Percentiles rank a stretch among this genome's conserved stretches.
These are phyloP conservation scores for Biscutella laevigata DNA, from an alignment of 441 rosid species.

Conservation along the genomic window DNA sequence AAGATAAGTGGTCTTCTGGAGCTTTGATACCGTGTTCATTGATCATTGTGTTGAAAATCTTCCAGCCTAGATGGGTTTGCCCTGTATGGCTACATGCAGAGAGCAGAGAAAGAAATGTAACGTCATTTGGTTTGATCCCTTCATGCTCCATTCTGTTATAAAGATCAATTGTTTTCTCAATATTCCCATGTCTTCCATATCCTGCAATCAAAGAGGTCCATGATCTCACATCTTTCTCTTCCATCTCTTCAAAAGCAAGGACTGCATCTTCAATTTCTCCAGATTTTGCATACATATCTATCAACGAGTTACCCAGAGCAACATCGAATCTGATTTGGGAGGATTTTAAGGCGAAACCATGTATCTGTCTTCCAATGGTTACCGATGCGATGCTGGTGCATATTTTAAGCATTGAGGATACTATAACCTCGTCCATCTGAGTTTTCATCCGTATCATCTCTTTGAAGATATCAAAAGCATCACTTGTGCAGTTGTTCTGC, in stretches of 20 bases:
- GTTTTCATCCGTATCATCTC: conserved; percentile 35
- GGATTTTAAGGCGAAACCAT: conserved; percentile 43
- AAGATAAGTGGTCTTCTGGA: conserved; percentile 53
- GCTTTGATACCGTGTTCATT: conserved; percentile 39
- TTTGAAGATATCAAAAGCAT: conserved; percentile 47
- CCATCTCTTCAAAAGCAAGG: conserved; percentile 50
- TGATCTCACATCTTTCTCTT: conserved; percentile 62
- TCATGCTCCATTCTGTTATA: conserved; percentile 55
- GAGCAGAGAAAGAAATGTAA: conserved; percentile 63
- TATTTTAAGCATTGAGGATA: conserved; percentile 49
- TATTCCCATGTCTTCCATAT: conserved; percentile 63
- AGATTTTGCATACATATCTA: conserved; percentile 77
- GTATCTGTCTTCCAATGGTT: conserved; percentile 54
- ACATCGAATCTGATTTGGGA: conserved; percentile 37
- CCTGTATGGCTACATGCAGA: conserved; percentile 78
- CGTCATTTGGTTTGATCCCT: conserved; percentile 55
- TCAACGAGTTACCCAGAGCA: conserved; percentile 52
- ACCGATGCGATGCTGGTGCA: conserved; percentile 43
- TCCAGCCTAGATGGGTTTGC: conserved; percentile 45
- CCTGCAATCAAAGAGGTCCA: conserved; percentile 74
- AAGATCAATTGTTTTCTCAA: conserved; percentile 47
- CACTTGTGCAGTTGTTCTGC: conserved; percentile 15
- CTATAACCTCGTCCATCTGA: conserved; percentile 43
- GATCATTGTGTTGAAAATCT: conserved; percentile 50
- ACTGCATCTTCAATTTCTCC: conserved; percentile 63